These are phyloP conservation scores for Fagopyrum tataricum DNA, from an alignment of 148 eudicot genomes.

Conservation along the genomic window DNA sequence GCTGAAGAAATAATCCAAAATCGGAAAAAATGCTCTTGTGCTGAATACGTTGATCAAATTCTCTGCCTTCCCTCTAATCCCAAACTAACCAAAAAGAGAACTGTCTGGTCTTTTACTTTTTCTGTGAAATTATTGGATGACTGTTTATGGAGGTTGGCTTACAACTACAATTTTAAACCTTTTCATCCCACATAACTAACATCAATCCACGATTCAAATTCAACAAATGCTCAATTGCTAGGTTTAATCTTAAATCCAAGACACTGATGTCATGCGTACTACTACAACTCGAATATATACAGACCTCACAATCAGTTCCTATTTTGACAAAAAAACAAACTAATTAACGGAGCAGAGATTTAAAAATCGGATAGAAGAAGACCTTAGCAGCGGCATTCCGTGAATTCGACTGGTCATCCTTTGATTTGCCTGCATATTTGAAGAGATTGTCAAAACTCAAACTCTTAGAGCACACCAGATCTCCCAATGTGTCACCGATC, in stretches of 20 bases:
- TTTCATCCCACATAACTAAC: not conserved
- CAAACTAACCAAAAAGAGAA: conserved; percentile 6
- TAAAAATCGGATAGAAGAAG: not conserved
- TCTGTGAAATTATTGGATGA: no score
- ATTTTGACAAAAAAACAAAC: not conserved
- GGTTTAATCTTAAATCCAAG: not conserved
- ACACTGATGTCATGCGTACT: not conserved
- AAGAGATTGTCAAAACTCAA: not conserved
- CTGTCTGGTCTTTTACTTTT: not conserved
- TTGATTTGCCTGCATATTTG: conserved; percentile 32
- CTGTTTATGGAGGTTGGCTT: no score
- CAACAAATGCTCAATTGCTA: not conserved
- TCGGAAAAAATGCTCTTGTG: not conserved
- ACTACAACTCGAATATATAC: not conserved
- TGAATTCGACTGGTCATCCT: conserved; percentile 17
- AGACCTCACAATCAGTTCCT: not conserved
- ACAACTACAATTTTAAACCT: not conserved
- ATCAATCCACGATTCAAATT: not conserved
- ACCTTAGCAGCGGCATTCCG: conserved; percentile 22
- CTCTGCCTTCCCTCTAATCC: not conserved
- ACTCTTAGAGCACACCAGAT: conserved; percentile 11
- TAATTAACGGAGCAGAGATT: not conserved
- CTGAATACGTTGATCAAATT: not conserved
- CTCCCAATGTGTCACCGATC: not conserved
- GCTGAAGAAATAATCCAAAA: not conserved